Evolutionary conservation across 192 early-diverging fungal species (phyloP).

Genomic region (Gonapodya prolifera): DNA sequence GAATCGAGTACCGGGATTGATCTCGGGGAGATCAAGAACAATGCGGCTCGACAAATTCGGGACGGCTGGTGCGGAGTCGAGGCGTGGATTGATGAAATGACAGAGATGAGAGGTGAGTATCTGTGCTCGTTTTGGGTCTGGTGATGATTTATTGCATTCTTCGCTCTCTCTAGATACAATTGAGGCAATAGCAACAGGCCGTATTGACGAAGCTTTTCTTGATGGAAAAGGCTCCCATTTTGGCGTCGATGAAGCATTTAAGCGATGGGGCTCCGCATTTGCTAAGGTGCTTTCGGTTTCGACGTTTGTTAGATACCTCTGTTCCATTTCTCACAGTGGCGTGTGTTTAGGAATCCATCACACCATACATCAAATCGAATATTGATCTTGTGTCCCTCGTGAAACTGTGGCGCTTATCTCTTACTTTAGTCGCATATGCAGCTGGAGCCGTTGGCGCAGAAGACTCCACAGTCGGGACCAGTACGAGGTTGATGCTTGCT

Average conservation of each 20-base stretch:
- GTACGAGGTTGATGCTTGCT: not conserved
- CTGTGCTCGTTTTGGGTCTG: not conserved
- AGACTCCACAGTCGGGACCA: not conserved
- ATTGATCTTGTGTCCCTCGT: not conserved
- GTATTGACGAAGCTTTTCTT: not conserved
- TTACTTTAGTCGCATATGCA: not conserved
- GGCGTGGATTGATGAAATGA: not conserved
- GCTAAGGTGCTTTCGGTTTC: not conserved
- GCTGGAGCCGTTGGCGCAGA: not conserved
- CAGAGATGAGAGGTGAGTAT: not conserved
- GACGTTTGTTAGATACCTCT: not conserved
- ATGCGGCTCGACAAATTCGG: not conserved
- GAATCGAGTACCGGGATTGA: not conserved
- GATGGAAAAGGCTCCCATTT: not conserved
- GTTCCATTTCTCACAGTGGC: not conserved
- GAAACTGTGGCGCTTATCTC: not conserved
- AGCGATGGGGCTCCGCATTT: not conserved
- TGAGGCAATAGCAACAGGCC: not conserved
- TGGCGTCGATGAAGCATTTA: not conserved
- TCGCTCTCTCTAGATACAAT: not conserved
- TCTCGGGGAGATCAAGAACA: not conserved
- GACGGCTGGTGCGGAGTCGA: not conserved
- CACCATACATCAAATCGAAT: not conserved
- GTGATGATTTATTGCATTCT: not conserved
- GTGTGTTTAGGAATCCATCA: not conserved